These are phyloP conservation scores for Acidomyces sp. DNA, from an alignment of 495 filamentous ascomycete species.

Conservation along the genomic window DNA sequence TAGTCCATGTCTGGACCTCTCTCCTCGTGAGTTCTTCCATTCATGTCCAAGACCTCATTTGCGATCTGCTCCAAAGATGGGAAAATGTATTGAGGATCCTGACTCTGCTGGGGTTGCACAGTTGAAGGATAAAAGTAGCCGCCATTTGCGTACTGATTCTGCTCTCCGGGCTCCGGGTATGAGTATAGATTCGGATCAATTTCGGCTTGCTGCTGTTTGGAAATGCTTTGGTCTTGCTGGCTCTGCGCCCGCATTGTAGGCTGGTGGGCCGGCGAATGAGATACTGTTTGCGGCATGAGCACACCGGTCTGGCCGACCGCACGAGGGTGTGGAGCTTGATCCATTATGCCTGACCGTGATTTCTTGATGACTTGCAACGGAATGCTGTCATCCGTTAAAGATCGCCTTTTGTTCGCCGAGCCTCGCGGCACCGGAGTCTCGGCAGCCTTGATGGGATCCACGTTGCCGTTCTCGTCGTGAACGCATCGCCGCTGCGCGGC, in stretches of 20 bases:
- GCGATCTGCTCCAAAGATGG: conserved; percentile 21
- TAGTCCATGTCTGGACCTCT: too few species aligned
- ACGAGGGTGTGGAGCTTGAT: background rate
- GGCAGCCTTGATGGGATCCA: conserved; percentile 49
- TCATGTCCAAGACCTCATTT: conserved; percentile 20
- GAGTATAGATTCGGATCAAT: conserved; percentile 17
- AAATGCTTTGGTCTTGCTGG: background rate
- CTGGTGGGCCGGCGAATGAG: background rate
- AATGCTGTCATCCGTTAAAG: conserved; percentile 2
- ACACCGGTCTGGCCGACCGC: conserved; percentile 5
- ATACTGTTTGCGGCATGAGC: conserved; percentile 6
- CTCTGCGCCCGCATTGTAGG: conserved; percentile 1
- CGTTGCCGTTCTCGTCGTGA: conserved; percentile 50
- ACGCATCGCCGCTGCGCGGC: conserved; percentile 48
- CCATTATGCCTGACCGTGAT: background rate
- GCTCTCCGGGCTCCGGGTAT: conserved; percentile 4
- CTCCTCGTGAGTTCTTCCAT: conserved; percentile 7
- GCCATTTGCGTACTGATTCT: background rate
- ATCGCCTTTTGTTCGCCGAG: conserved; percentile 22
- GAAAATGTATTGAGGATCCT: conserved; percentile 4
- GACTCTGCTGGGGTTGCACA: conserved; percentile 6
- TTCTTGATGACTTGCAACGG: conserved; percentile 11
- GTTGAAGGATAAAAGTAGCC: conserved; percentile 9
- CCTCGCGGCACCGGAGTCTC: conserved; percentile 47
- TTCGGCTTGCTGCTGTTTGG: conserved; percentile 6